Percentiles rank a stretch among this genome's conserved stretches.
These are phyloP conservation scores for Fraxinus sp. DNA, from an alignment of 305 asterid species.

Conservation along the genomic window DNA sequence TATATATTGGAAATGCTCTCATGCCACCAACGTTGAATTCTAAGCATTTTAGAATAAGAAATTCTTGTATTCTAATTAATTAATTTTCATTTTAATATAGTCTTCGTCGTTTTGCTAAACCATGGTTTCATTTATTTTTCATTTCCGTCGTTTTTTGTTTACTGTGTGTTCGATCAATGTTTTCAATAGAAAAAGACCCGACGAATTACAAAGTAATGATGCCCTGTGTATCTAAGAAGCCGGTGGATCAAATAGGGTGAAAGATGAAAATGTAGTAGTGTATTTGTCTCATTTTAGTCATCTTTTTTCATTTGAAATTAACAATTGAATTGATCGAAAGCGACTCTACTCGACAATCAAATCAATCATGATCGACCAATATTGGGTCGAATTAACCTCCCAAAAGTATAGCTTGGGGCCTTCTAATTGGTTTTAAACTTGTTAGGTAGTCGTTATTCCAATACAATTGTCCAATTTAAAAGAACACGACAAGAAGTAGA, in stretches of 20 bases:
- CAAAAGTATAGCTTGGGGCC: background rate
- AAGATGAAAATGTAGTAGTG: too few species aligned
- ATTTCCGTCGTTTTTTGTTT: background rate
- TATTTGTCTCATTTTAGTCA: too few species aligned
- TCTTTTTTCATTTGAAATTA: background rate
- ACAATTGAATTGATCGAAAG: background rate
- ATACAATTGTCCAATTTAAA: background rate
- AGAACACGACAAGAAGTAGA: background rate
- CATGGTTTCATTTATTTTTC: too few species aligned
- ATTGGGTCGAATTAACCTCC: background rate
- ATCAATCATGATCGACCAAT: background rate
- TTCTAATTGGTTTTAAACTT: background rate
- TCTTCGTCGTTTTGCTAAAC: too few species aligned
- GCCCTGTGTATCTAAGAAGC: too few species aligned
- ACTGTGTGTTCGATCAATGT: background rate
- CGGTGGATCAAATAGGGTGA: too few species aligned
- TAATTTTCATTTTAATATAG: background rate
- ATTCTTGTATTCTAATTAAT: too few species aligned
- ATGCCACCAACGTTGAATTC: background rate
- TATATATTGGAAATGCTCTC: background rate
- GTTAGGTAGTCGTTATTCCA: background rate
- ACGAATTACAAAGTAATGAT: too few species aligned
- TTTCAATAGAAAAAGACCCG: too few species aligned
- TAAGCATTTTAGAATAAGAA: too few species aligned
- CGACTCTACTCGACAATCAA: background rate